Conservation (phyloP, 1,139 yeast species). For the Saccharomyces pastorianus region DNA sequence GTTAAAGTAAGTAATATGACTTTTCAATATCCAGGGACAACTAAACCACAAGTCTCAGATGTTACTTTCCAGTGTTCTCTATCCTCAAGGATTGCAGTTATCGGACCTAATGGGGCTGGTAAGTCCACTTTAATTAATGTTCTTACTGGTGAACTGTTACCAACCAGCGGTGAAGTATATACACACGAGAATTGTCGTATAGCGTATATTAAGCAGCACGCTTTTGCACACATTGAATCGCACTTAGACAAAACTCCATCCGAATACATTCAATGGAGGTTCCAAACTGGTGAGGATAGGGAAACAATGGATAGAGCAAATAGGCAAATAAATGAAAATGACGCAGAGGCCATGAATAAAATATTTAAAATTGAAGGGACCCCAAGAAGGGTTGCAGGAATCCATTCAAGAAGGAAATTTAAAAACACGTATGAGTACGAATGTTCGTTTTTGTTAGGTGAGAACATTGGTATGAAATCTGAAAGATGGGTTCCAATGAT, state of each 20-base stretch:
- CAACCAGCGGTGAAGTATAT: constrained; percentile 95
- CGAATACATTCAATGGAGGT: constrained; percentile 99
- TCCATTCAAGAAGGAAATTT: constrained; percentile 97
- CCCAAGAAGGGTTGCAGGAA: constrained; percentile 90
- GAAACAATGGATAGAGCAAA: constrained; percentile 99
- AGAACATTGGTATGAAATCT: constrained; percentile 94
- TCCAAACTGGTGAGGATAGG: constrained; percentile 99
- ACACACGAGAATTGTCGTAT: constrained; percentile 98
- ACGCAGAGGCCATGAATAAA: constrained; percentile 97
- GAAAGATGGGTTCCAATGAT: constrained; percentile 99
- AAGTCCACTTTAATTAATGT: constrained; percentile 96
- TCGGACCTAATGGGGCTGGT: constrained; percentile 99
- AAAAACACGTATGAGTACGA: constrained; percentile 99
- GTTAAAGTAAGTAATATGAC: constrained; percentile 92
- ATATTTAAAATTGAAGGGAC: constrained; percentile 97
- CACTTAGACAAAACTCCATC: constrained; percentile 98
- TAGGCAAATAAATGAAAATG: constrained; percentile 92
- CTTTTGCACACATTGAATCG: constrained; percentile 96
- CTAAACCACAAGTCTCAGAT: constrained; percentile 82
- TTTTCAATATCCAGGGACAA: constrained; percentile 97
- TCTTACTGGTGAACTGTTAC: constrained; percentile 96
- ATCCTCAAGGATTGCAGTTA: constrained; percentile 98
- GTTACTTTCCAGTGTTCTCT: constrained; percentile 96
- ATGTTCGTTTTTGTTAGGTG: constrained; percentile 92
- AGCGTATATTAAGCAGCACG: constrained; percentile 98